Conservation (phyloP, 2,329 filamentous ascomycete genomes). For the Pestalotiopsis sp. region DNA sequence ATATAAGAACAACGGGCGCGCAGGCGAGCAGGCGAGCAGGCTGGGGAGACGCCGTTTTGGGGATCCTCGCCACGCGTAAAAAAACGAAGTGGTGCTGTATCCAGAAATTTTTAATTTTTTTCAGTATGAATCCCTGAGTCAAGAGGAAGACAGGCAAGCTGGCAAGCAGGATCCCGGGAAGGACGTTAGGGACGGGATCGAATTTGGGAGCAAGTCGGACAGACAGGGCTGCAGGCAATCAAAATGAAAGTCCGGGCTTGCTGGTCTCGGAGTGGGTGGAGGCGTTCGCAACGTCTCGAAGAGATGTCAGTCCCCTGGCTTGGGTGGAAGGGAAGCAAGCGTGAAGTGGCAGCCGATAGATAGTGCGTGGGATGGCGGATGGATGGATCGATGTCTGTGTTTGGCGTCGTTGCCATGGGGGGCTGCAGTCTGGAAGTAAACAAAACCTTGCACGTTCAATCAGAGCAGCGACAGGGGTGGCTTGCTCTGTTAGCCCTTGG, state of each 20-base stretch:
- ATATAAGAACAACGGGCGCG: background rate
- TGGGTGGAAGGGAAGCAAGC: background rate
- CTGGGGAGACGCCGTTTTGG: background rate
- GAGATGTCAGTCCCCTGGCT: background rate
- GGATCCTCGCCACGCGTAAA: background rate
- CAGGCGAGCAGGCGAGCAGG: background rate
- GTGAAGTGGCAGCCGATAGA: background rate
- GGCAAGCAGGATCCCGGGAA: background rate
- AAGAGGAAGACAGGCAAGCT: background rate
- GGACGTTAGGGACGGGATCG: background rate
- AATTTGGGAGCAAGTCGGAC: background rate
- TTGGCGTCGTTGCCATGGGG: background rate
- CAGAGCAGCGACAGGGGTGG: background rate
- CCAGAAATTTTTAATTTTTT: background rate
- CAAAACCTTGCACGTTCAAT: background rate
- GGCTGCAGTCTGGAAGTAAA: background rate
- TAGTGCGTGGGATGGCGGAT: background rate
- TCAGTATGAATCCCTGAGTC: background rate
- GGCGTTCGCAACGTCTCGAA: background rate
- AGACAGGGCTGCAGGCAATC: background rate
- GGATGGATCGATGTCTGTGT: background rate
- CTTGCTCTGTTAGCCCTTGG: background rate
- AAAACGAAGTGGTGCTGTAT: background rate
- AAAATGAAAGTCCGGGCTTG: background rate
- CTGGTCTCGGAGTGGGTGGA: background rate